These are phyloP conservation scores for Leishmania major DNA, from an alignment of 208 protist genomes.

Conservation along the genomic window DNA sequence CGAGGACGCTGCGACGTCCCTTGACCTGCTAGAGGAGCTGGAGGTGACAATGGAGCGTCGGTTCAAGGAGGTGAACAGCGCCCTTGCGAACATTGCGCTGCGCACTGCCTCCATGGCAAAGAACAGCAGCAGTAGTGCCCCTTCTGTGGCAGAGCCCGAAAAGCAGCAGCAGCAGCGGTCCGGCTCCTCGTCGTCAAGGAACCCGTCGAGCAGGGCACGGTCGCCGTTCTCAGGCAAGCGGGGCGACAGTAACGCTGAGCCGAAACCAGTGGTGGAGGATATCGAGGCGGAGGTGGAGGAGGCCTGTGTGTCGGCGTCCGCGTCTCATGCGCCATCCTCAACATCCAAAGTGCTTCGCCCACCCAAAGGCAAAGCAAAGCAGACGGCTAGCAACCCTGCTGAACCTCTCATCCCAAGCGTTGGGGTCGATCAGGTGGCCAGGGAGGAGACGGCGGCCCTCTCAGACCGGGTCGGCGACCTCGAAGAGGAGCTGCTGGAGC, in stretches of 20 bases:
- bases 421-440: conserved; percentile 32
- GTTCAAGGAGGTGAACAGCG: conserved; percentile 62
- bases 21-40: conserved; percentile 71
- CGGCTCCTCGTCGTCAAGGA: not conserved
- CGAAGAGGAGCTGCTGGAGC: conserved; percentile 70
- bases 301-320: not conserved
- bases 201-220: not conserved
- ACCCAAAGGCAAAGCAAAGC: not conserved
- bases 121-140: conserved; percentile 4
- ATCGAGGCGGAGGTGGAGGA: not conserved
- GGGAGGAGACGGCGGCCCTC: conserved; percentile 57
- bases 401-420: not conserved
- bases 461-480: conserved; percentile 69
- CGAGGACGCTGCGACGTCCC: conserved; percentile 69
- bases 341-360: not conserved
- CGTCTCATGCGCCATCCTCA: not conserved
- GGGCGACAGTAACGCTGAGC: not conserved
- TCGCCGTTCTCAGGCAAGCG: conserved; percentile 1
- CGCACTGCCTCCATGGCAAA: conserved; percentile 22
- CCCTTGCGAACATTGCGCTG: conserved; percentile 45
- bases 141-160: not conserved
- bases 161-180: conserved; percentile 8
- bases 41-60: conserved; percentile 62
- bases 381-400: not conserved
- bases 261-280: not conserved